Conservation (phyloP, 257 asterid genomes). For the Penstemon davidsonii region DNA sequence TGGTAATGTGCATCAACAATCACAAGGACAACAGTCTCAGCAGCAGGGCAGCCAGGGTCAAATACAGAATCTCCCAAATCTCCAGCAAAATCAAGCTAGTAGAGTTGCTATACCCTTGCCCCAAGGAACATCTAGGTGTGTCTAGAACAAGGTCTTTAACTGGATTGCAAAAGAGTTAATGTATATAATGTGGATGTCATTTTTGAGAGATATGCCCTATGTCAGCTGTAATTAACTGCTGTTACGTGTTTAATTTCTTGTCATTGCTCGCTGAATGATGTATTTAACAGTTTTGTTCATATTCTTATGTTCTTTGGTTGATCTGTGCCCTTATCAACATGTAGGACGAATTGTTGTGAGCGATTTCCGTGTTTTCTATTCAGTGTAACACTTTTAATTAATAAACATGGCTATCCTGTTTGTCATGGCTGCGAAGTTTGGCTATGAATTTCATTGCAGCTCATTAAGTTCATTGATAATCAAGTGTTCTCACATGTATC, state of each 20-base stretch:
- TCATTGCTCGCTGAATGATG: conserved; percentile 38
- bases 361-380: conserved; percentile 20
- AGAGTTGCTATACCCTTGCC: conserved; percentile 76
- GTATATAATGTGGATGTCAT: conserved; percentile 57
- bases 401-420: conserved; percentile 23
- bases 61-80: conserved; percentile 50
- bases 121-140: conserved; percentile 99
- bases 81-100: conserved; percentile 70
- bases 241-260: conserved; percentile 38
- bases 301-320: conserved; percentile 27
- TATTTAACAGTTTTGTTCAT: conserved; percentile 37
- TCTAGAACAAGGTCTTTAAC: conserved; percentile 80
- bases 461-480: conserved; percentile 22
- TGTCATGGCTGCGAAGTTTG: conserved; percentile 17
- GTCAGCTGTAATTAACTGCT: conserved; percentile 66
- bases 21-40: conserved; percentile 59
- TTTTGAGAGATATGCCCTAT: conserved; percentile 33
- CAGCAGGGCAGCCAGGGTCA: conserved; percentile 55
- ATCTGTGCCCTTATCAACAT: conserved; percentile 14
- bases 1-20: conserved; percentile 48
- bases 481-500: not conserved
- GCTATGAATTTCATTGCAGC: conserved; percentile 18
- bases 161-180: conserved; percentile 56
- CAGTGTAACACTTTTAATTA: conserved; percentile 18
- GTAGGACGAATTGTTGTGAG: conserved; percentile 23